Conservation (phyloP, 495 filamentous ascomycete genomes). For the Lasiosphaeris hirsuta region DNA sequence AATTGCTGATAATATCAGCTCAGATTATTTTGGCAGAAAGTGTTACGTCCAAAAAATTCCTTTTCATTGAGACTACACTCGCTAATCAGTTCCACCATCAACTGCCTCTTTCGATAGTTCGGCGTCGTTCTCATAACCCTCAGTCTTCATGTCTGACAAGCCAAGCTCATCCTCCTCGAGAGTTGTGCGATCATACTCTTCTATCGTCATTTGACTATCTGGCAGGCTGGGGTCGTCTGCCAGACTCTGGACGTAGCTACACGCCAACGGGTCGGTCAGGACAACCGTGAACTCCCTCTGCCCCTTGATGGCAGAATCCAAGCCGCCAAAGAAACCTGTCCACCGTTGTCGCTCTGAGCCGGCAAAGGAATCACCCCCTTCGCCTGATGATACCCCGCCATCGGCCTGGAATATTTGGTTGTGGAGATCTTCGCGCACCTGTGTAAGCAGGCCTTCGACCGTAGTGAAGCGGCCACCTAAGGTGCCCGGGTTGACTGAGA, state of each 20-base stretch:
- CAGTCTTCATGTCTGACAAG: conserved; percentile 85
- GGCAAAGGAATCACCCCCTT: conserved; percentile 68
- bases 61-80: no score
- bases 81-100: background rate
- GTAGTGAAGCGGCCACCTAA: conserved; percentile 97
- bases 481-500: conserved; percentile 84
- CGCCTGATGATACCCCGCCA: conserved; percentile 15
- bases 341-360: conserved; percentile 63
- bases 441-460: conserved; percentile 88
- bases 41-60: no score
- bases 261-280: conserved; percentile 82
- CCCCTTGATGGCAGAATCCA: conserved; percentile 75
- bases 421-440: conserved; percentile 84
- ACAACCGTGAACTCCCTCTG: conserved; percentile 81
- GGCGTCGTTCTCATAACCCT: conserved; percentile 68
- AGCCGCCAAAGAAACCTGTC: conserved; percentile 72
- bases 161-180: conserved; percentile 93
- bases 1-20: no score
- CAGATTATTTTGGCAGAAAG: no score
- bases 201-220: conserved; percentile 75
- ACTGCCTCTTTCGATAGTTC: background rate
- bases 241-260: conserved; percentile 89
- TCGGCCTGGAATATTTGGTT: conserved; percentile 79
- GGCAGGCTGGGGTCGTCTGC: conserved; percentile 61
- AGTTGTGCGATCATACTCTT: conserved; percentile 82